A percentile compares a stretch with the other conserved stretches of the same genome.
These are phyloP conservation scores for Buddleja alternifolia DNA, from an alignment of 257 asterid species.

Conservation along the genomic window DNA sequence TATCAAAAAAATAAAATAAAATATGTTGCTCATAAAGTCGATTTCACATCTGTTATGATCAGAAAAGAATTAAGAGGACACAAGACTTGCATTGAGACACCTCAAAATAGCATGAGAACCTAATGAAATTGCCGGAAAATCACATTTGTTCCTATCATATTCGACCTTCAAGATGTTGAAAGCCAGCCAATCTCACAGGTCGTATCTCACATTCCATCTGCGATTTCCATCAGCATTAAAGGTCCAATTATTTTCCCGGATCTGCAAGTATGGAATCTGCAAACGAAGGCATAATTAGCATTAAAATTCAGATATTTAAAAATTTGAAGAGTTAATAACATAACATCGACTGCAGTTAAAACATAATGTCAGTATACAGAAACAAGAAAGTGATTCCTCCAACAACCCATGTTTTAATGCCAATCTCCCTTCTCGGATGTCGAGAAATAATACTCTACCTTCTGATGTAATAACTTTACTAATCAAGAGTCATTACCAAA, in stretches of 20 bases:
- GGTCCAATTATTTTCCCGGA: slow-evolving; percentile 88
- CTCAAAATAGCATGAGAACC: slow-evolving; percentile 9
- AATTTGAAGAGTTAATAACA: not conserved
- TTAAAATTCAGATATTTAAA: not conserved
- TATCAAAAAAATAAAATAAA: not conserved
- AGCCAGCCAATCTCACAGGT: slow-evolving; percentile 44
- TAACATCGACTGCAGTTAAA: not conserved
- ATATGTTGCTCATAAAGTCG: slow-evolving; percentile 18
- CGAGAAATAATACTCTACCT: not conserved
- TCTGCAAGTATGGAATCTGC: slow-evolving; percentile 74
- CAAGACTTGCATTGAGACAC: slow-evolving; percentile 6
- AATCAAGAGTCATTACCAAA: not conserved
- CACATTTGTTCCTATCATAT: slow-evolving; percentile 10
- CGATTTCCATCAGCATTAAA: slow-evolving; percentile 58
- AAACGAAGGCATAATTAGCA: slow-evolving; percentile 10
- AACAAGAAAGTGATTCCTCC: not conserved
- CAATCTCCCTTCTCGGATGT: not conserved
- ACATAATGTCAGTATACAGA: not conserved
- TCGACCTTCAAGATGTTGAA: slow-evolving; percentile 8
- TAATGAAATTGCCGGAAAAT: slow-evolving; percentile 19
- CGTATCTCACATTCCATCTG: slow-evolving; percentile 74
- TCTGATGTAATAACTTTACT: not conserved
- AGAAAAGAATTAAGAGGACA: slow-evolving; percentile 17
- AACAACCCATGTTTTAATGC: not conserved
- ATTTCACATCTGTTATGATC: slow-evolving; percentile 13